Conservation (phyloP, 768 basidiomycete genomes). For the Dentipellis fragilis region DNA sequence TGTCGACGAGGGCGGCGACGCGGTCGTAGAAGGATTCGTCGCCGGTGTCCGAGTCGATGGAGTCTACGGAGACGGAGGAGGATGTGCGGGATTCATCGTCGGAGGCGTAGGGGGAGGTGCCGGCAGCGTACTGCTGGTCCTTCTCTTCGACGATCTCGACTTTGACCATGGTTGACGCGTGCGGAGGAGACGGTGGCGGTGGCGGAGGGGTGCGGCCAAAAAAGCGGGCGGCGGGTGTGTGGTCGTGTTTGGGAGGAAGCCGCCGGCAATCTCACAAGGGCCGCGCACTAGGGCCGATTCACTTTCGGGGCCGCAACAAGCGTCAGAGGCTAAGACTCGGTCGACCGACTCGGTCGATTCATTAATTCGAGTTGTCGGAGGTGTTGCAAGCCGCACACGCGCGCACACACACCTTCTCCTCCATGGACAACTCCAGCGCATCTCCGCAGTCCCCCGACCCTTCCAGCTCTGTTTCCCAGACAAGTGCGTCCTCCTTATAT, state of each 20-base stretch:
- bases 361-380: too few relatives aligned
- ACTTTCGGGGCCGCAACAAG: background rate
- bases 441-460: conserved; percentile 1
- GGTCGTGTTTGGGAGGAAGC: background rate
- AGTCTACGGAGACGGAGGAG: conserved; percentile 68
- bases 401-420: too few relatives aligned
- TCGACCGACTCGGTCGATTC: too few relatives aligned
- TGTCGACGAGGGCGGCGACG: conserved; percentile 86
- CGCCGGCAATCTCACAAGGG: background rate
- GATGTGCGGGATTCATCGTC: conserved; percentile 64
- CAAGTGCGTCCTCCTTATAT: conserved; percentile 5
- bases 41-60: conserved; percentile 61
- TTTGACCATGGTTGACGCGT: conserved; percentile 65
- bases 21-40: conserved; percentile 88
- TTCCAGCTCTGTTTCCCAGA: conserved; percentile 7
- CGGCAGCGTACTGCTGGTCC: conserved; percentile 41
- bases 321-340: background rate
- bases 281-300: too few relatives aligned
- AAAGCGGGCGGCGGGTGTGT: conserved; percentile 2
- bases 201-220: background rate
- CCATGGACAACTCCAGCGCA: background rate
- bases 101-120: conserved; percentile 62
- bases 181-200: conserved; percentile 6
- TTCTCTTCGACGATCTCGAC: conserved; percentile 84
- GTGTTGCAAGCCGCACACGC: too few relatives aligned